phyloP scores from a whole-genome alignment of 495 filamentous ascomycete species.

The Lophium mytilinum region DNA sequence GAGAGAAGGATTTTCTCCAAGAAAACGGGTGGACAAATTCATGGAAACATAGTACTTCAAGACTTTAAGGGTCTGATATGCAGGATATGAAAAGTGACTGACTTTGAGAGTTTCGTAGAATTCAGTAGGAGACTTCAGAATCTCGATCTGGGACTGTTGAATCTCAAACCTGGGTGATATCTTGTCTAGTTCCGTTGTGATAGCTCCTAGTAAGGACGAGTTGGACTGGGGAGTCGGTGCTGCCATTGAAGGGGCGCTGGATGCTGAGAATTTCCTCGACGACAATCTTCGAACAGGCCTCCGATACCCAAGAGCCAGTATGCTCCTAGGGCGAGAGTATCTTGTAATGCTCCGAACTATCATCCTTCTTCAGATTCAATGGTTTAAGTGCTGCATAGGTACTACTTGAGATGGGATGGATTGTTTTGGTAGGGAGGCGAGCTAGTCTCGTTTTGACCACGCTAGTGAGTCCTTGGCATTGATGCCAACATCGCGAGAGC shows the following conservation, averaged over 20 bases:
- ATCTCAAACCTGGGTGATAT: constrained; percentile 86
- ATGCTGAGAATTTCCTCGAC: constrained; percentile 23
- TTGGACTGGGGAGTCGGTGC: constrained; percentile 24
- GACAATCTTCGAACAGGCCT: background rate
- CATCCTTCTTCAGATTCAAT: constrained; percentile 22
- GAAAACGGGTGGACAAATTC: background rate
- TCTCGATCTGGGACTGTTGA: constrained; percentile 66
- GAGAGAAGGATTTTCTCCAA: background rate
- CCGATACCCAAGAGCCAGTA: background rate
- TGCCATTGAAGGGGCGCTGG: constrained; percentile 13
- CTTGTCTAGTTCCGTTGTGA: constrained; percentile 76
- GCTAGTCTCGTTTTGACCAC: background rate
- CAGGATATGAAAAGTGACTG: constrained; percentile 10
- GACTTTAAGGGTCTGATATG: background rate
- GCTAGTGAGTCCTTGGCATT: constrained; percentile 4
- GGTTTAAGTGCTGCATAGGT: background rate
- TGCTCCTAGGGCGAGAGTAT: constrained; percentile 3
- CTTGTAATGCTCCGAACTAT: constrained; percentile 24
- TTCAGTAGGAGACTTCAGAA: constrained; percentile 67
- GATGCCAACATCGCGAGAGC: background rate
- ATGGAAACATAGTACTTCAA: too few relatives aligned
- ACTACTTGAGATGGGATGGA: background rate
- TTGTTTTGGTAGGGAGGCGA: too few relatives aligned
- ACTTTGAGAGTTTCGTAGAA: constrained; percentile 92
- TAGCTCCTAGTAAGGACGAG: constrained; percentile 50